Conservation (phyloP, 345 rosid genomes). For the Lepidium sativum region DNA sequence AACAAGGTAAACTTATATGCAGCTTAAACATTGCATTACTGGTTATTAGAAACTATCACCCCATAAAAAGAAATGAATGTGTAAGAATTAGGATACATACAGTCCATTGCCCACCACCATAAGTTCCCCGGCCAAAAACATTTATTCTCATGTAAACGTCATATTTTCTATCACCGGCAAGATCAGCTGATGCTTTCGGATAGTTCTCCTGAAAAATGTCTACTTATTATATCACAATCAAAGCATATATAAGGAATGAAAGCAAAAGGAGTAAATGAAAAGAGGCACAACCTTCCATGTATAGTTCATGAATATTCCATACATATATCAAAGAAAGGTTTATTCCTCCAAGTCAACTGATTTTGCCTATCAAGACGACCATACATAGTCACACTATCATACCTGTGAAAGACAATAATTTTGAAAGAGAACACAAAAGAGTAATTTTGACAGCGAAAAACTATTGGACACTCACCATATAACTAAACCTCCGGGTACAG, state of each 20-base stretch:
- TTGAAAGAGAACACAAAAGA: background rate
- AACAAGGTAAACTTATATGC: background rate
- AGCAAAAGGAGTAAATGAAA: background rate
- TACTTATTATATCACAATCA: background rate
- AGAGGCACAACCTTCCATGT: constrained; percentile 47
- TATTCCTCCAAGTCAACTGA: constrained; percentile 53
- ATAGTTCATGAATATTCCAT: constrained; percentile 70
- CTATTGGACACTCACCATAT: constrained; percentile 47
- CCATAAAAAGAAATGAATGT: background rate
- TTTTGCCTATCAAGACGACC: constrained; percentile 59
- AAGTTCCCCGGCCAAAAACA: constrained; percentile 63
- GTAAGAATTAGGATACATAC: constrained; percentile 27
- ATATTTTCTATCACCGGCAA: constrained; percentile 64
- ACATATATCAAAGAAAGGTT: constrained; percentile 72
- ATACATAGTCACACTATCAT: constrained; percentile 56
- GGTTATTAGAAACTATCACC: background rate
- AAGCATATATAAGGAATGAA: background rate
- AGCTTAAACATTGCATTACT: background rate
- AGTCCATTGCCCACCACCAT: constrained; percentile 76
- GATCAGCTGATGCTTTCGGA: constrained; percentile 48
- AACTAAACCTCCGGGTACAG: constrained; percentile 61
- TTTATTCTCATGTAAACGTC: constrained; percentile 86
- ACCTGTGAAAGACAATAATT: constrained; percentile 35
- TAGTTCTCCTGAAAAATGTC: constrained; percentile 37
- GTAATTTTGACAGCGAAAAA: background rate